Evolutionary conservation across 2,329 filamentous ascomycete species (phyloP), one percentile per base, ranked within the genome.

Genomic region (Thielaviopsis punctulata): DNA sequence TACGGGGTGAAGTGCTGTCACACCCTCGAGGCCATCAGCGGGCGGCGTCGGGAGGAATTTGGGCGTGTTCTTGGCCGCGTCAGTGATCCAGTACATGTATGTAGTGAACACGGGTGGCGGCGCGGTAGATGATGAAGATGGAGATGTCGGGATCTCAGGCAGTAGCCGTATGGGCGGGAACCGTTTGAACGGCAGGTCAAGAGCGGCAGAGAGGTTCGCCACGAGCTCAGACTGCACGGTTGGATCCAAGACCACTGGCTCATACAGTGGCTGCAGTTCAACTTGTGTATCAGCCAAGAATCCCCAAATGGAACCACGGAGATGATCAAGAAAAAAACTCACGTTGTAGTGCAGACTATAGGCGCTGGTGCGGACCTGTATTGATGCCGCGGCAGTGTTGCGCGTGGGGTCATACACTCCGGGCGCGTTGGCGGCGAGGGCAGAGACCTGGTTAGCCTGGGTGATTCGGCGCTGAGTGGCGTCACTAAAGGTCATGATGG

Each of bases 371-470:
- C 44, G 25, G 44, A 13, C 13, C 7, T 13, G 13, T 15, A 13
- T 23, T 9, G 5, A 22, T 13, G 24, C 8, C 10, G 33, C 41
- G 18, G 15, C 4, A n/a, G 18, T 21, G 22, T 36, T 51, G 18
- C 23, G 23, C 15, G 49, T 33, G 4, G 49, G 49, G 41, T 51
- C 49, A 22, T 51, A 51, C 8, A 51, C 39, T 9, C 19, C 27
- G 23, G 45, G 13, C 8, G 22, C 21, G 18, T 45, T 12, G 12
- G 22, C n/a, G 41, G 24, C 30, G 13, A 22, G 23, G 22, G 41
- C 23, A 18, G 23, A 13, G 5, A 9, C 9, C 22, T n/a, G 24
- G 39, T 51, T 51, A 8, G 23, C 18, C 24, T 51, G 5, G 22
- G 27, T 18, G 8, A 51, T 45, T 9, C 27, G 27, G n/a, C 19